Base-by-base conservation (phyloP, 169 alveolate genomes). In the Haemoproteus tartakovskyi region DNA sequence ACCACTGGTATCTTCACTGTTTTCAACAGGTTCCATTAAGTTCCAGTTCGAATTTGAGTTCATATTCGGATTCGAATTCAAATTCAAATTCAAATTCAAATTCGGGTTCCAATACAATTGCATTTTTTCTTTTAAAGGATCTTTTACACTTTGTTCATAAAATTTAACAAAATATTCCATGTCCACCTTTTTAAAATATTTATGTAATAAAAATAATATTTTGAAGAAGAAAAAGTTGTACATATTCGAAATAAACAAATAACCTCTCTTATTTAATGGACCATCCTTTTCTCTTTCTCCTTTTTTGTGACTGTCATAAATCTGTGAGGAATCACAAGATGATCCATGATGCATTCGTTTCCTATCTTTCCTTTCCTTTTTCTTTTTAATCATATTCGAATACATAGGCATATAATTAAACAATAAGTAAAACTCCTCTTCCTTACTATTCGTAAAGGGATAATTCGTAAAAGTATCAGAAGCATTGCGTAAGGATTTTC, bases 371-470 rank as follows among this genome's bases (percentile, higher is more conserved):
- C 5, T 9, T 43, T 48, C 18, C 47, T 3, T 2, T 12, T 33
- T 30, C 9, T 14, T 56, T 56, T 30, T 56, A 29, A 56, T 33
- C 29, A 74, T 57, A 24, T 74, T 57, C 24, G 56, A 38, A 27
- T 74, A 74, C 64, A 56, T 56, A 24, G 84, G 84, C 84, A 74
- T 74, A 8, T 74, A 74, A 27, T 74, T 74, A 74, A 29, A 74
- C 27, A 74, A 22, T 38, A 74, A 48, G 29, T 57, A 51, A 37
- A 56, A 37, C 5, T 56, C 74, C 27, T 74, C 62, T 21, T 41
- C 70, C 14, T 52, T 47, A n/a, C n/a, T n/a, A n/a, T n/a, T n/a
- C n/a, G n/a, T n/a, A n/a, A n/a, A n/a, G n/a, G n/a, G n/a, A n/a
- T n/a, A n/a, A n/a, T n/a, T n/a, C n/a, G n/a, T n/a, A n/a, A n/a